These are phyloP conservation scores for Aspergillus udagawae DNA, from an alignment of 2,329 filamentous ascomycete species.

Conservation along the genomic window DNA sequence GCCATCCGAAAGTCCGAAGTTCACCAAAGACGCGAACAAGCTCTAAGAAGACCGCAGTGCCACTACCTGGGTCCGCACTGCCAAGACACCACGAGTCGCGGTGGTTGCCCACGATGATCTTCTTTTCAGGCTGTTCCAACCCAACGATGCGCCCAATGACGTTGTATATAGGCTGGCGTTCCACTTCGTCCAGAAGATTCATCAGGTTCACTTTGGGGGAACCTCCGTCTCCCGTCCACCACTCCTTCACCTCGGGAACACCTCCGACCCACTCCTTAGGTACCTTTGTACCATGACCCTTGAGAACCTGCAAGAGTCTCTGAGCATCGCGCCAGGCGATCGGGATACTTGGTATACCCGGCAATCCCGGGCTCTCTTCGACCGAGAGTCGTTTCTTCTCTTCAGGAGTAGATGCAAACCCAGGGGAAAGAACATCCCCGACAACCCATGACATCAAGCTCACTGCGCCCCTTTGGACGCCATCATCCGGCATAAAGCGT, in stretches of 20 bases:
- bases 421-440: slow-evolving; percentile 89
- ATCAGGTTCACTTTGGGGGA: slow-evolving; percentile 76
- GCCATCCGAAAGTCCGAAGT: slow-evolving; percentile 73
- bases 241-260: slow-evolving; percentile 69
- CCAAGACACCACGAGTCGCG: slow-evolving; percentile 92
- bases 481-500: slow-evolving; percentile 73
- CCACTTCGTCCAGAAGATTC: slow-evolving; percentile 81
- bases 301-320: slow-evolving; percentile 68
- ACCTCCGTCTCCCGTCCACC: slow-evolving; percentile 75
- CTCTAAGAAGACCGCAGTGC: slow-evolving; percentile 88
- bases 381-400: slow-evolving; percentile 61
- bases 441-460: slow-evolving; percentile 76
- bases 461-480: slow-evolving; percentile 77
- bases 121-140: slow-evolving; percentile 77
- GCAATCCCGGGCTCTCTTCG: slow-evolving; percentile 67
- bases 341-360: slow-evolving; percentile 83
- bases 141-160: slow-evolving; percentile 79
- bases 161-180: slow-evolving; percentile 85
- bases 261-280: slow-evolving; percentile 71
- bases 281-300: slow-evolving; percentile 68
- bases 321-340: slow-evolving; percentile 87
- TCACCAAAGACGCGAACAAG: slow-evolving; percentile 80
- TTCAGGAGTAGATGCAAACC: slow-evolving; percentile 58
- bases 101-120: slow-evolving; percentile 86
- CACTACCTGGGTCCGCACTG: slow-evolving; percentile 78